Evolutionary conservation across 768 basidiomycete species (phyloP), one percentile per base, ranked within the genome.

Genomic region (Boletellus ananiceps): DNA sequence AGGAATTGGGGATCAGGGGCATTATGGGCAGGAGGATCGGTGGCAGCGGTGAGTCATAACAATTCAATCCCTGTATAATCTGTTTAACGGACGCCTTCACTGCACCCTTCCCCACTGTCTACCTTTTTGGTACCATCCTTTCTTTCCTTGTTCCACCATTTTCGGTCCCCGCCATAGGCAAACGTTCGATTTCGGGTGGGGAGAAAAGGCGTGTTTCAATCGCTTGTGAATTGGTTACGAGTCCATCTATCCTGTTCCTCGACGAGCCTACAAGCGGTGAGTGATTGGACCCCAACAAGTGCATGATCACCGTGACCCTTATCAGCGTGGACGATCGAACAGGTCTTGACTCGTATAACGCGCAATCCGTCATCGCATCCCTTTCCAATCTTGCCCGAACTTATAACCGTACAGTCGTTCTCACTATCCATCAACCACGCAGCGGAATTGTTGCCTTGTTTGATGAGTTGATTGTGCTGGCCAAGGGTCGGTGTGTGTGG

Each of bases 391-490:
- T 98, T 19, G 92, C 94, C 4, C 74, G 82, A 25, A 81, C 86
- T 58, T 98, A 93, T 69, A 92, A 94, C 56, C 85, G 95, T 31
- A 98, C 94, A 0, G 91, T 98, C 44, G 77, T 98, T 50, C 96
- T 98, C 72, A 98, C 95, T 0, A 98, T 99, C 49, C 96, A 99
- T 60, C 96, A 98, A 66, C 96, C 95, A 13, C 84, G 95, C 44
- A 93, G 91, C 66, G 97, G 97, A 69, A 98, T 99, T 57, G 94
- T 98, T 13, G 84, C 92, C 0, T 73, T 99, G 12, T 98, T 99
- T 57, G 95, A 99, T 64, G 86, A 94, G 53, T 76, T 99, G 27
- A 68, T 98, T 3, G 73, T 98, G 3, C 76, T 99, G 15, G 90
- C 90, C 0, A 77, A 80, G 44, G 96, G 96, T 2, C 87, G 90